Base-by-base conservation (phyloP, 495 filamentous ascomycete species). In the Sordaria brevicollis region DNA sequence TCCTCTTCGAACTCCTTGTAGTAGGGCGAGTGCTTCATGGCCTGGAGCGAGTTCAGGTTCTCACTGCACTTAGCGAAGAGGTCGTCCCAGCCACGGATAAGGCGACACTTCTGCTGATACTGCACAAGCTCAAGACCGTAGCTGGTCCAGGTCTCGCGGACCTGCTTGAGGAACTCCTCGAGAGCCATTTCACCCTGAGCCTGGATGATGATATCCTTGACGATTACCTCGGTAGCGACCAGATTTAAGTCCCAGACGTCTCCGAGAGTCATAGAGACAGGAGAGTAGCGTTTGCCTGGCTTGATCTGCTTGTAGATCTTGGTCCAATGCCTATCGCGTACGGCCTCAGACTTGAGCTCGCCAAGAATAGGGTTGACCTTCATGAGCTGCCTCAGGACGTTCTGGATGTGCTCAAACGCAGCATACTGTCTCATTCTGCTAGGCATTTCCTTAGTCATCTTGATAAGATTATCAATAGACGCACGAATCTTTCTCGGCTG, bases 1-100 rank as follows among this genome's bases (percentile, higher is more conserved):
- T 98, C 96, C 74, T 98, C 95, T 76, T 98, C 95, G 73, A 99
- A 99, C 74, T 97, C 94, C 78, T 97, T 97, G 82, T 96, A 98
- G 78, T 98, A 99, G 0, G 95, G 95, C 6, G 95, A 99, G 78
- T 99, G 94, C 77, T 92, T 89, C 95, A 99, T 99, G 21, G 95
- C 96, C 81, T 98, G 96, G 65, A 99, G 81, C 10, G 95, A 98
- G 81, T 96, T 97, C 41, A 98, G 81, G 76, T 99, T 96, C 78
- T 99, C 95, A 76, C 94, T 97, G 79, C 95, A 99, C 76, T 97
- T 98, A 35, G 94, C 92, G 74, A 99, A 98, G 15, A 99, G 87
- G 71, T 99, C 95, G 76, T 99, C 95, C 89, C 96, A 99, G 65
- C 95, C 96, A 69, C 94, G 92, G 70, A 99, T 99, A 19, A 99